Conservation (phyloP, 1,284 basidiomycete genomes). For the Cryptococcus sp. region DNA sequence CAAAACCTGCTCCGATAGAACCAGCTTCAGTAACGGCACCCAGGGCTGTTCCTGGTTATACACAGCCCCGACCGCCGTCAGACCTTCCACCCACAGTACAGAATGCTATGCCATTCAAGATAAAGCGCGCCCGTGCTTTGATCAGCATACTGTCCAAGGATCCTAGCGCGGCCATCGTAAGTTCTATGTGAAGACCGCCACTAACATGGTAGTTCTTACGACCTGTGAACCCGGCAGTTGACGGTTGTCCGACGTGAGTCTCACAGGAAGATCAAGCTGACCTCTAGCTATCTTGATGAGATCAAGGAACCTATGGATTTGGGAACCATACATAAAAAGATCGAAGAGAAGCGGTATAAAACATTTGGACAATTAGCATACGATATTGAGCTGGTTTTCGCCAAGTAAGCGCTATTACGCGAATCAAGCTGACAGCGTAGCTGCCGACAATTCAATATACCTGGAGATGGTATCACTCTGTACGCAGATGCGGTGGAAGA, state of each 20-base stretch:
- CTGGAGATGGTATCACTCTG: conserved; percentile 57
- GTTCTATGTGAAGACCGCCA: not conserved
- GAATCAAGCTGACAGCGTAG: conserved; percentile 6
- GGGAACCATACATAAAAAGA: conserved; percentile 70
- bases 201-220: conserved; percentile 55
- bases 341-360: conserved; percentile 61
- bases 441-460: conserved; percentile 82
- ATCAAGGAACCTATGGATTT: conserved; percentile 95
- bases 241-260: conserved; percentile 80
- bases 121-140: conserved; percentile 73
- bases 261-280: not conserved
- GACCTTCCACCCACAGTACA: conserved; percentile 23
- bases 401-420: conserved; percentile 58
- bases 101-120: conserved; percentile 55
- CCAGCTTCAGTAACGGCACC: not conserved
- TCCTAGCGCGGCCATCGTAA: conserved; percentile 61
- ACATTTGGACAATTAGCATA: conserved; percentile 75
- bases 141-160: conserved; percentile 63
- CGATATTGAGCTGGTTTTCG: conserved; percentile 79
- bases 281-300: conserved; percentile 78
- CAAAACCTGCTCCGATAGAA: not conserved
- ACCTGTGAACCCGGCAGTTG: conserved; percentile 78
- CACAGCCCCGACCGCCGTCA: conserved; percentile 37
- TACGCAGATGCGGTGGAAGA: conserved; percentile 68
- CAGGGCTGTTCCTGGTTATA: conserved; percentile 1